Evolutionary conservation across 768 basidiomycete species (phyloP), one percentile per base, ranked within the genome.

Genomic region (Cystofilobasidium capitatum): DNA sequence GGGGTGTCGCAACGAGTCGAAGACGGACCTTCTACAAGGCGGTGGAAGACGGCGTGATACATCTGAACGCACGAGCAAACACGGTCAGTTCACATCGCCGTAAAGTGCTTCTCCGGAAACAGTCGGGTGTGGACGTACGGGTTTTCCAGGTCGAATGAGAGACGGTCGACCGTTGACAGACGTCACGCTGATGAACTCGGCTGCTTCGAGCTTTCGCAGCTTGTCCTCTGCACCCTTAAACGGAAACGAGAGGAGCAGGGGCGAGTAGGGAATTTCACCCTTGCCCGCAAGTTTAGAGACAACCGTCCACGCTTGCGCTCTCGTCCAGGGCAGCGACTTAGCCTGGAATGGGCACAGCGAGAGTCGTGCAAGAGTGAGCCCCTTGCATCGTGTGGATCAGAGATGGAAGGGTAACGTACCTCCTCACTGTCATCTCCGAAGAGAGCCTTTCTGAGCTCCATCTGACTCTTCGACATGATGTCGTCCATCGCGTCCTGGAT

Each of bases 391-490:
- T 2, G 12, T 7, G 29, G 51, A 55, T 8, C 51, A 31, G 17
- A 24, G 24, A 31, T 8, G 24, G 16, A 3, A 29, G 9, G 22
- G 9, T 10, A 20, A 33, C 51, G 51, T 16, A 55, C 51, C 73
- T 96, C 93, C 64, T 94, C 91, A 1, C 81, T 77, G 73, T 96
- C 93, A 71, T 96, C 92, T 0, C 92, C 94, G 74, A 97, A 99
- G 0, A 89, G 89, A 57, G 83, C 87, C 81, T 97, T 97, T 57
- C 88, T 81, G 59, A 98, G 79, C 75, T 96, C 92, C 39, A 84
- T 82, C 13, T 91, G 84, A 39, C 86, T 86, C 20, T 89, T 83
- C 26, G 78, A 77, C 69, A 96, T 84, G 72, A 98, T 90, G 73
- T 97, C 93, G 73, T 93, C 89, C 7, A 96, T 88, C 1, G 91